Base-by-base conservation (phyloP, 208 protist species). In the Vickermania spadyakhi region DNA sequence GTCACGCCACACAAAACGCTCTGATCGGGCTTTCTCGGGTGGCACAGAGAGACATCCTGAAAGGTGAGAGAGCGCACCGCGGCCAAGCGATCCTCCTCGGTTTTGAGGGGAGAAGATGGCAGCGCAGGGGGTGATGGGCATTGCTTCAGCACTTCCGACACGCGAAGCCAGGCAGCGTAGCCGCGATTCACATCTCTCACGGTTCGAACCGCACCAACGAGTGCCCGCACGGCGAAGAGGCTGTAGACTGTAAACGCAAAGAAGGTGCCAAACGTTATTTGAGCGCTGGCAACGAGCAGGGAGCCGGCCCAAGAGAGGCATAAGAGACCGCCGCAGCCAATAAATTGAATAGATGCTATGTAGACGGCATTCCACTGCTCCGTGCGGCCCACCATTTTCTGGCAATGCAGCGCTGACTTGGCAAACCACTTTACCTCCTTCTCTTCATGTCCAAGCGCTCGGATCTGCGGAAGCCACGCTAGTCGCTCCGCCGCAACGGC, bases 161-260 rank as follows among this genome's bases (percentile, higher is more conserved):
- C 56, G 1, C 89, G 74, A 27, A 90, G 49, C 21, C 81, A 89
- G 45, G 86, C 86, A 22, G 84, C 89, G 73, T 89, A 90, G 52
- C 85, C 84, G 51, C 84, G 91, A 69, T 93, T 95, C 53, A 95
- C 72, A 36, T 95, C 89, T 7, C 84, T 85, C 27, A 64, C 85
- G 14, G 92, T 30, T 56, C 91, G 91, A 0, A 83, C 87, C 23
- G 93, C 51, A n/a, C 89, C 89, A 72, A 91, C 86, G 29, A 93
- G 62, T 11, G 85, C 89, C 22, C 91, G 80, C 7, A 85, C 87
- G 66, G 85, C 87, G 76, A 93, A 96, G 22, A 96, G 73, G 2
- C 82, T 91, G 64, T 96, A 95, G 1, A 96, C 70, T 52, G 94
- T 72, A 51, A 96, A 93, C n/a, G 84, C 92, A 58, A 93, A 93